Base-by-base conservation (phyloP, 2,329 filamentous ascomycete genomes). In the Zasmidium citrigriseum region DNA sequence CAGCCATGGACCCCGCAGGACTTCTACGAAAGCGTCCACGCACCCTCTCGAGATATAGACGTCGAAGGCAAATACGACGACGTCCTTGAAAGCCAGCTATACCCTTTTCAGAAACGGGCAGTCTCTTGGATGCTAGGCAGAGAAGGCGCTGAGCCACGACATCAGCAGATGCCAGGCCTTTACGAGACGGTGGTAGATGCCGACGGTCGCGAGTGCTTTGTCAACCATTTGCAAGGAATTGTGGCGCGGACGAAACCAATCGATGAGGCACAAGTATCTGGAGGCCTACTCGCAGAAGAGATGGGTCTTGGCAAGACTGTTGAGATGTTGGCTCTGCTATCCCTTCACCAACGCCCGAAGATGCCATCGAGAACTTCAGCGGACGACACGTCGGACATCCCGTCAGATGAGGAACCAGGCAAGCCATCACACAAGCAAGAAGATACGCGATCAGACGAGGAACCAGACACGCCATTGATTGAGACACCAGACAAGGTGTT, bases 241-340 rank as follows among this genome's bases (percentile, higher is more conserved):
- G 77, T 86, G 4, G 66, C 63, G 9, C 67, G 64, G 2, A 45
- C 57, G 7, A 72, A 21, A 75, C 66, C 67, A 12, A 25, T 83
- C 52, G 69, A 71, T n/a, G 63, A 66, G 0, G 58, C 84, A 11
- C 84, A 67, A 16, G 58, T 80, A 1, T 73, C 68, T 34, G 86
- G 86, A 2, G 89, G 89, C 0, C 87, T 91, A 49, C 76, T 93
- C 4, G 86, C 89, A 0, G 90, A 93, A 68, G 90, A 93, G 72
- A 93, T 93, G 90, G 90, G 90, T 0, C 77, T 93, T 1, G 90
- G 90, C 1, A 93, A 93, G 72, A 93, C 90, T 0, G 79, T 93
- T 2, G 90, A 93, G 74, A 79, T 90, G 1, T 84, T 92, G 46
- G 82, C 87, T 3, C 77, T 93, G 11, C 83, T 92, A n/a, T 77